Conservation (phyloP, 352 stramenopile genomes). For the Phytophthora hibernalis region DNA sequence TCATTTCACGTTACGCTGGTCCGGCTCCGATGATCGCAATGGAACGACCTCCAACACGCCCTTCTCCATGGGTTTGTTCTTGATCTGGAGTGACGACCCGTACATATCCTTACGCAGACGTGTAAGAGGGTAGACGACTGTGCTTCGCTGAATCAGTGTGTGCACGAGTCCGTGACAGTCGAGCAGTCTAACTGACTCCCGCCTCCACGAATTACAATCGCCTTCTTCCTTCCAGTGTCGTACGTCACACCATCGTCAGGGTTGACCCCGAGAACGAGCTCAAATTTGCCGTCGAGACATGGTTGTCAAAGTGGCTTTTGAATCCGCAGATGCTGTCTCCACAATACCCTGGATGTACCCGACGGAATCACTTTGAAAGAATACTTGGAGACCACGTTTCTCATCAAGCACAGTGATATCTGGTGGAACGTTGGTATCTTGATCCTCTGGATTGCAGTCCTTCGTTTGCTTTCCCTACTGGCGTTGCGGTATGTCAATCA, state of each 20-base stretch:
- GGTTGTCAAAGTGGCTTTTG: slow-evolving; percentile 86
- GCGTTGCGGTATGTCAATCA: slow-evolving; percentile 32
- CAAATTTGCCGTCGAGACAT: slow-evolving; percentile 83
- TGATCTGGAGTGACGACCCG: slow-evolving; percentile 70
- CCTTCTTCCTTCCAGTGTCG: slow-evolving; percentile 73
- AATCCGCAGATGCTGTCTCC: slow-evolving; percentile 77
- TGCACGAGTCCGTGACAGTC: slow-evolving; percentile 76
- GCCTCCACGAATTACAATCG: slow-evolving; percentile 76
- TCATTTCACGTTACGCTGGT: slow-evolving; percentile 15
- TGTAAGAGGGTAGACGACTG: slow-evolving; percentile 73
- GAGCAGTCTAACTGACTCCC: slow-evolving; percentile 73
- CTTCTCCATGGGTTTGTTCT: slow-evolving; percentile 82
- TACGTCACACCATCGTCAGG: slow-evolving; percentile 46
- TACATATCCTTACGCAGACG: slow-evolving; percentile 73
- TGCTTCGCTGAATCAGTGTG: slow-evolving; percentile 63
- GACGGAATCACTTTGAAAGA: slow-evolving; percentile 36
- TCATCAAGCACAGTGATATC: slow-evolving; percentile 41
- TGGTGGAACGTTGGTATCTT: slow-evolving; percentile 27
- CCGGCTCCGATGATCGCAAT: slow-evolving; percentile 23
- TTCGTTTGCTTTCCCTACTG: slow-evolving; percentile 26
- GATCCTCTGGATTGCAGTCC: slow-evolving; percentile 24
- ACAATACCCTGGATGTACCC: slow-evolving; percentile 70
- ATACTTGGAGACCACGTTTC: slow-evolving; percentile 39
- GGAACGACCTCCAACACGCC: slow-evolving; percentile 66
- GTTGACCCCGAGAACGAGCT: slow-evolving; percentile 56